These are phyloP conservation scores for Colletotrichum euphorbiae DNA, from an alignment of 2,329 filamentous ascomycete genomes.

Conservation along the genomic window DNA sequence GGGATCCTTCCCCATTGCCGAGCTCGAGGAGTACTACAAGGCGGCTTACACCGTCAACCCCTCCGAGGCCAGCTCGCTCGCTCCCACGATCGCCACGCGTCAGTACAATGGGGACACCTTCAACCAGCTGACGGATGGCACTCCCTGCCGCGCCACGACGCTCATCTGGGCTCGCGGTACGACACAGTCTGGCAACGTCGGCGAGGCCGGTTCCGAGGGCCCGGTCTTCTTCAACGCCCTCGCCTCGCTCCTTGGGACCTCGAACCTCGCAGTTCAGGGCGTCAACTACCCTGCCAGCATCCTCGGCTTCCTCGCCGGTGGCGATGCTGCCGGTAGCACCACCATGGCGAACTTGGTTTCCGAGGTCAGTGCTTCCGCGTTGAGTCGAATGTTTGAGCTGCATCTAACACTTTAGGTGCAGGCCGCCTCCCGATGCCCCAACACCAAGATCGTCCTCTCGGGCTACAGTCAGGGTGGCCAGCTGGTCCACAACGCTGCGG, in stretches of 20 bases:
- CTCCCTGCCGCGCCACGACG: conserved; percentile 58
- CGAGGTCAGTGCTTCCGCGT: not conserved
- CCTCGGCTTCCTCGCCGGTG: conserved; percentile 58
- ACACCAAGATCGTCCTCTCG: conserved; percentile 59
- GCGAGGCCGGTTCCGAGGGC: conserved; percentile 54
- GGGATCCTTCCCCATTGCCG: conserved; percentile 30
- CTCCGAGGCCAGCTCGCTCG: not conserved
- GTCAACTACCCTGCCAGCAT: conserved; percentile 62
- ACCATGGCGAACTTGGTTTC: conserved; percentile 50
- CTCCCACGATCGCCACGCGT: conserved; percentile 23
- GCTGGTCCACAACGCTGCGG: conserved; percentile 58
- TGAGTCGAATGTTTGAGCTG: not conserved
- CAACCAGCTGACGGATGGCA: conserved; percentile 41
- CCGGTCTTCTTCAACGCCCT: conserved; percentile 63
- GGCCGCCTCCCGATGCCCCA: conserved; percentile 56
- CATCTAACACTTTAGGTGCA: conserved; percentile 38
- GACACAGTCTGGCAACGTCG: conserved; percentile 64
- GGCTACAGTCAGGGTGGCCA: conserved; percentile 58
- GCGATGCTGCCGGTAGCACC: conserved; percentile 55
- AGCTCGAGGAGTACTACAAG: conserved; percentile 39
- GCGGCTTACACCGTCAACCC: conserved; percentile 20
- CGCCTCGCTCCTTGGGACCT: conserved; percentile 52
- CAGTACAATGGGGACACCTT: conserved; percentile 37
- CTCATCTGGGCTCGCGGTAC: conserved; percentile 68
- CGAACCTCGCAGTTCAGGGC: conserved; percentile 63